phyloP scores from a whole-genome alignment of 768 basidiomycete genomes.

The Asterophora lycoperdoides region DNA sequence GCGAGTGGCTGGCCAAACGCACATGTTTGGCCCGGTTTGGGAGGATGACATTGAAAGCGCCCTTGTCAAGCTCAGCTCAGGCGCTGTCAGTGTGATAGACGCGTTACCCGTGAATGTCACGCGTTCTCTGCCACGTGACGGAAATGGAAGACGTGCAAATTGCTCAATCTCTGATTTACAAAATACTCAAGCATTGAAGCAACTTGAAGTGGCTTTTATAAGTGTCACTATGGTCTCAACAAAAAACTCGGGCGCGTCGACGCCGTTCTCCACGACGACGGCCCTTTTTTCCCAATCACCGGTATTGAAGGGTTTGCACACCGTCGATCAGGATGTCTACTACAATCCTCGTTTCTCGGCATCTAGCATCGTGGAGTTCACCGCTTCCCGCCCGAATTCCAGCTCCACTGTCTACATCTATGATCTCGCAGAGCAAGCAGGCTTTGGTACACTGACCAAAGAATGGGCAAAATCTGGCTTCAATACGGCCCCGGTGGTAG shows the following conservation, averaged over 20 bases:
- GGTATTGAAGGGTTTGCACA: constrained; percentile 22
- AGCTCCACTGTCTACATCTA: constrained; percentile 76
- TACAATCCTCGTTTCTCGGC: constrained; percentile 46
- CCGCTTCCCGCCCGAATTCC: constrained; percentile 50
- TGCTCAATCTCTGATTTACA: constrained; percentile 25
- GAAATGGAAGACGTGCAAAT: constrained; percentile 39
- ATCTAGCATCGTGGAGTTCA: constrained; percentile 63
- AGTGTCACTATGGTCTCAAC: constrained; percentile 11
- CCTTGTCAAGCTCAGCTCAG: no score
- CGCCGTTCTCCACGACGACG: constrained; percentile 36
- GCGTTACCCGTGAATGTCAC: background rate
- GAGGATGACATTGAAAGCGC: no score
- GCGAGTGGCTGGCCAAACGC: no score
- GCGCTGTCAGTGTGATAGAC: no score
- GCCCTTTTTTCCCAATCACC: constrained; percentile 39
- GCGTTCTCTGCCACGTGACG: constrained; percentile 8
- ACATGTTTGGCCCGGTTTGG: no score
- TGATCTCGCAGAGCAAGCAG: constrained; percentile 80
- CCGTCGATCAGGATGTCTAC: constrained; percentile 29
- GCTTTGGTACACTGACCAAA: constrained; percentile 72
- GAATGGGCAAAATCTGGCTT: constrained; percentile 48
- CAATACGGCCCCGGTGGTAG: constrained; percentile 51
- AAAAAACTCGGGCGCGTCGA: constrained; percentile 33
- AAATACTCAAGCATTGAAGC: constrained; percentile 1
- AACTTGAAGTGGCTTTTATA: no score